Base-by-base conservation (phyloP, 202 grass and related monocot species). In the Schoenoplectus triqueter region DNA sequence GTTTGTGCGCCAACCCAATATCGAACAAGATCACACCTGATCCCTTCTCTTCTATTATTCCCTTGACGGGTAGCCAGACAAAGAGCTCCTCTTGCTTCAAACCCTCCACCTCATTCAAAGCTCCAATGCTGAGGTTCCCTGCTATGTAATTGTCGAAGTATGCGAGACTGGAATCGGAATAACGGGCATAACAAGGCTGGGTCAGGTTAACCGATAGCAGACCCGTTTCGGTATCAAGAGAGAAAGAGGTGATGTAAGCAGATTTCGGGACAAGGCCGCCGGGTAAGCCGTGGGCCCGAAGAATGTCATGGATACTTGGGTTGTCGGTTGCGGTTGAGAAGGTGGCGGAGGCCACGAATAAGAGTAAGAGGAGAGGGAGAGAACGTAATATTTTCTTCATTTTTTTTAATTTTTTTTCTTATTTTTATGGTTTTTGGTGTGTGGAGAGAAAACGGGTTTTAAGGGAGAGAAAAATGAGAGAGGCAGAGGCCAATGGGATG, bases 61-160 rank as follows among this genome's bases (percentile, higher is more conserved):
- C 95, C 91, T 97, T 97, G 40, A 97, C 95, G 44, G 95, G 95
- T 40, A 97, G 83, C 95, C 95, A 97, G 7, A 97, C 73, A 84
- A 97, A 97, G 61, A 97, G 92, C 88, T 97, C 95, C 89, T 97
- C 89, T 79, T 97, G 95, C 9, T 88, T 69, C 7, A 94, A 87
- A 1, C 95, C 95, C 80, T 93, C 85, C n/a, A 92, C 92, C 63
- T 88, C 80, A 52, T 84, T 82, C 20, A 97, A 91, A 57, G 89
- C 87, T 52, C 95, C 92, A 65, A 74, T 81, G 85, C 91, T 97
- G 79, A 97, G 95, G 88, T 97, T 97, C 3, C 95, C 95, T 0
- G 89, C 85, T 60, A 97, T 85, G 76, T 86, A 81, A 76, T 64
- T 68, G 77, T 93, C 89, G 86, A 97, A 97, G 89, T 45, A 89